Percentiles rank a stretch among this genome's conserved stretches.
These are phyloP conservation scores for Ophiosphaerella narmari DNA, from an alignment of 2,329 filamentous ascomycete genomes.

Conservation along the genomic window DNA sequence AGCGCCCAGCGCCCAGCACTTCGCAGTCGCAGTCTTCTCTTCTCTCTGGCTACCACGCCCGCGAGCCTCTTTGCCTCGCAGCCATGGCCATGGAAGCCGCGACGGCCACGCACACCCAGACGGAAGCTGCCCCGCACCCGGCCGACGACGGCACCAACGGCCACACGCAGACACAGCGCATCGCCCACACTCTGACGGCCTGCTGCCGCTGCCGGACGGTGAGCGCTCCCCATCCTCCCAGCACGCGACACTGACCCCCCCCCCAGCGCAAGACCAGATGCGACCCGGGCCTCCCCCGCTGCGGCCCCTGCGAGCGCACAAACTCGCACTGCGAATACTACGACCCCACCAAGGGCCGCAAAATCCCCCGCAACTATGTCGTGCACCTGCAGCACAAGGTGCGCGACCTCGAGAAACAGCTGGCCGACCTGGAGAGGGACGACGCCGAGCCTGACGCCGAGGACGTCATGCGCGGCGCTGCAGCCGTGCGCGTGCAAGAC, in stretches of 20 bases:
- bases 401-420: constrained; percentile 77
- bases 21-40: no score
- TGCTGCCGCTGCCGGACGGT: constrained; percentile 82
- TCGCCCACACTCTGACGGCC: constrained; percentile 79
- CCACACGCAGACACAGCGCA: constrained; percentile 51
- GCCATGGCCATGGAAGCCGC: constrained; percentile 25
- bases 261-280: constrained; percentile 90
- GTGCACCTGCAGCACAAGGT: constrained; percentile 89
- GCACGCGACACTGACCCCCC: no score
- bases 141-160: constrained; percentile 23
- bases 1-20: no score
- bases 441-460: constrained; percentile 73
- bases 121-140: constrained; percentile 25
- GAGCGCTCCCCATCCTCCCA: constrained; percentile 28
- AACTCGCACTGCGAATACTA: constrained; percentile 94
- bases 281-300: constrained; percentile 89
- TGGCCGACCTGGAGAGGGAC: constrained; percentile 77
- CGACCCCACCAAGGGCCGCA: constrained; percentile 83
- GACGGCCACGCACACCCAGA: constrained; percentile 20
- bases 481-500: constrained; percentile 81
- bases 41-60: no score
- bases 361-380: constrained; percentile 89
- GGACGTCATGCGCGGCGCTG: constrained; percentile 83
- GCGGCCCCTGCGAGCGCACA: constrained; percentile 88
- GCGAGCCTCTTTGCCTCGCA: no score